Base-by-base conservation (phyloP, 2,329 filamentous ascomycete genomes). In the Venturia effusa region DNA sequence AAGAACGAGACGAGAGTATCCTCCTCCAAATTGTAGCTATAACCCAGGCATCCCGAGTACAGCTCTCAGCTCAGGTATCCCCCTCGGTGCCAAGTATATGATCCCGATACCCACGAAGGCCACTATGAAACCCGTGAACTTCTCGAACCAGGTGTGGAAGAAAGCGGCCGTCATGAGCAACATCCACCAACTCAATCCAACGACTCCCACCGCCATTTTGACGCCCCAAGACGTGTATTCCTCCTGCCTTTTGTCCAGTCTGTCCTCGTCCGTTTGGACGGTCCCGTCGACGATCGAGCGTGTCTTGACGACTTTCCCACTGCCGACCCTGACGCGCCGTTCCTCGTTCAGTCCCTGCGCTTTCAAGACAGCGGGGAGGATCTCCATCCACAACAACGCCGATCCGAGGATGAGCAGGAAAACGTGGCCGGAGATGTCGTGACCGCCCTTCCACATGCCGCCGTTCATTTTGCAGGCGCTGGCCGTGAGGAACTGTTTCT, bases 101-200 rank as follows among this genome's bases (percentile, higher is more conserved):
- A 70, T 64, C 67, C 77, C 80, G 19, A 81, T 67, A 10, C 74
- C 76, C 17, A 67, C 67, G 66, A 79, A 79, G 0, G 79, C 79
- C 27, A 81, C 78, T n/a, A 78, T 27, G 61, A 80, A 68, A 0
- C 79, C 79, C 19, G 79, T 81, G 61, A 80, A 77, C 88, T 97
- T 99, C 79, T 99, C 94, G 70, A 95, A 87, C 92, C 93, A 97
- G 0, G 94, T 99, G 75, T 99, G 94, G 72, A 99, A 99, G 81
- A 93, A 99, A 45, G 95, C 92, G 2, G 92, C 92, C 48, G 94
- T 99, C 94, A 99, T 99, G 66, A 97, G 81, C 73, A 99, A 76
- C 94, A 99, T 99, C 90, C 94, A 97, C 79, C 87, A 84, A 71
- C 88, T 90, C 71, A 97, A 70, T 0, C 76, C 86, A 22, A 88